Conservation (phyloP, 768 basidiomycete species). For the Pleurotus ostreatus region DNA sequence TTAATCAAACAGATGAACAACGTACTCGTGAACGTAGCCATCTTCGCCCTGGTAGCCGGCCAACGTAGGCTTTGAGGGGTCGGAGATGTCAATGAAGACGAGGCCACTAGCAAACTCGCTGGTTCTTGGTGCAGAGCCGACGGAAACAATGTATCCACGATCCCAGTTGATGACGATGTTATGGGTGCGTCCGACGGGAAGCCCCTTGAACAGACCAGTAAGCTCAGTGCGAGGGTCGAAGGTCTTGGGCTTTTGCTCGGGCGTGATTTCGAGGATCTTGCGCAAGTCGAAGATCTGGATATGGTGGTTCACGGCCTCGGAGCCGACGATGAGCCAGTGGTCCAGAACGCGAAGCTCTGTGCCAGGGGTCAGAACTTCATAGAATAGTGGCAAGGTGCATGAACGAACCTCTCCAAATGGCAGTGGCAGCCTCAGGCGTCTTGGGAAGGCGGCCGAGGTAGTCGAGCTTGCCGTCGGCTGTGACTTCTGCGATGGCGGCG, state of each 20-base stretch:
- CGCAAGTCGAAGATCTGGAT: constrained; percentile 25
- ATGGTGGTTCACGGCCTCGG: constrained; percentile 21
- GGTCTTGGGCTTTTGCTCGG: constrained; percentile 15
- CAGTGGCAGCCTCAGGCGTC: constrained; percentile 18
- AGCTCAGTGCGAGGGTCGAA: constrained; percentile 13
- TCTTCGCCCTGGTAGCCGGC: constrained; percentile 20
- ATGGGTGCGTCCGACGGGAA: constrained; percentile 24
- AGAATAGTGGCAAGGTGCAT: background rate
- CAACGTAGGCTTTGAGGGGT: constrained; percentile 20
- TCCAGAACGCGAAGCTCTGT: constrained; percentile 22
- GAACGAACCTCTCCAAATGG: constrained; percentile 1
- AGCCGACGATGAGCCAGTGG: constrained; percentile 20
- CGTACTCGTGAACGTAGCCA: constrained; percentile 25
- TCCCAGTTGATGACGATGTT: constrained; percentile 22
- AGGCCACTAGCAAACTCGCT: constrained; percentile 18
- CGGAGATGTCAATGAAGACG: constrained; percentile 24
- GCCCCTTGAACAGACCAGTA: constrained; percentile 16
- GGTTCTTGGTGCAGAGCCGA: constrained; percentile 21
- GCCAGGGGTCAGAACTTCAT: background rate
- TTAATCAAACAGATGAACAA: constrained; percentile 1
- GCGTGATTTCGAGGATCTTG: constrained; percentile 16
- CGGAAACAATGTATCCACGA: constrained; percentile 19
- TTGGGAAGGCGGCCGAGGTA: constrained; percentile 16
- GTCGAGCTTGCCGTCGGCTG: constrained; percentile 11
- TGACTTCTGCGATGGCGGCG: constrained; percentile 12